A percentile compares a stretch with the other conserved stretches of the same genome.
These are phyloP conservation scores for Pseudogymnoascus sp. DNA, from an alignment of 2,329 filamentous ascomycete species.

Conservation along the genomic window DNA sequence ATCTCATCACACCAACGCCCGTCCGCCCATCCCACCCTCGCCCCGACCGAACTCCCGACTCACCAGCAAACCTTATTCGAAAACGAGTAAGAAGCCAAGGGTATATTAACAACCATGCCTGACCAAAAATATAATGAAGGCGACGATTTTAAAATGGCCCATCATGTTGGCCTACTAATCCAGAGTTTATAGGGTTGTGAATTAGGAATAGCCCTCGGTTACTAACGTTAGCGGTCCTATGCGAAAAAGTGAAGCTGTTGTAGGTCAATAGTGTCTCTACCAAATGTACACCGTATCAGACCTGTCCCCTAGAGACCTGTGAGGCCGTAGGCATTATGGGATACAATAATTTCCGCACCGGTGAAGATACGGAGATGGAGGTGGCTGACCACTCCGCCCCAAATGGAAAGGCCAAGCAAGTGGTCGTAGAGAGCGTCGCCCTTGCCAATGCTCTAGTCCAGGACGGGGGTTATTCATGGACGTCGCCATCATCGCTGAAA, in stretches of 20 bases:
- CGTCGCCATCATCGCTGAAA: constrained; percentile 12
- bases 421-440: constrained; percentile 23
- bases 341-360: not conserved
- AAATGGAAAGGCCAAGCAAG: not conserved
- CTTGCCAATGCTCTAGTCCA: constrained; percentile 27
- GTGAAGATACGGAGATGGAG: not conserved
- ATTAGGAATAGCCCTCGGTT: not conserved
- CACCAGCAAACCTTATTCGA: not conserved
- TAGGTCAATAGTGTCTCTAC: not conserved
- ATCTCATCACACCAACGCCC: too few species aligned
- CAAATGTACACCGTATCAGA: not conserved
- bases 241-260: not conserved
- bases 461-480: constrained; percentile 29
- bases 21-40: too few species aligned
- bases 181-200: not conserved
- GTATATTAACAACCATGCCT: not conserved
- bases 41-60: not conserved
- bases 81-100: not conserved
- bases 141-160: not conserved
- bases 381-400: not conserved
- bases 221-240: not conserved
- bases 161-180: not conserved
- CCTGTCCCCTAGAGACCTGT: not conserved
- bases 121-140: not conserved
- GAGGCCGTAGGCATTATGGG: not conserved